Conservation (phyloP, 371 early-diverging fungal species). For the Mucor velutinosus region DNA sequence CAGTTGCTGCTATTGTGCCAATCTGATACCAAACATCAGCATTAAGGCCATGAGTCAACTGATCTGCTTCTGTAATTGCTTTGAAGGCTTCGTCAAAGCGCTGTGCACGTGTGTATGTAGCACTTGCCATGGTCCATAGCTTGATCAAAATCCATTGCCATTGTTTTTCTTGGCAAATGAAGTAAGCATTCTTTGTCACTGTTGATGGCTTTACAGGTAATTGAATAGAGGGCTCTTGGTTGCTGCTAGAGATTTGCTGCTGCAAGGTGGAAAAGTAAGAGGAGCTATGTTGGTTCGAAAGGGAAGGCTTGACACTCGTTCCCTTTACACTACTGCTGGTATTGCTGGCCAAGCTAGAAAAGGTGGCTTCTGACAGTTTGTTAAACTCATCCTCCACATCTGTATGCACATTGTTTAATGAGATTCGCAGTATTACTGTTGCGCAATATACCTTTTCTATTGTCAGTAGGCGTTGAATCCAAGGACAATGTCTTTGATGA, state of each 20-base stretch:
- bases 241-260: neutral
- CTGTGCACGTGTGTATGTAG: slow-evolving; percentile 2
- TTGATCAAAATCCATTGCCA: slow-evolving; percentile 14
- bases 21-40: slow-evolving; percentile 25
- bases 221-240: neutral
- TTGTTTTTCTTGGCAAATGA: neutral
- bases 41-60: neutral
- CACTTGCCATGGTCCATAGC: slow-evolving; percentile 23
- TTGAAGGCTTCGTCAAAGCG: slow-evolving; percentile 14
- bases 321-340: neutral
- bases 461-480: neutral
- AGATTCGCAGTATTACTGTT: neutral
- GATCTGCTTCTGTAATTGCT: slow-evolving; percentile 19
- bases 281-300: neutral
- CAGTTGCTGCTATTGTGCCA: neutral
- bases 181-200: neutral
- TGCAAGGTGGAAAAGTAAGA: neutral
- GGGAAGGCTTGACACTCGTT: neutral
- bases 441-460: neutral
- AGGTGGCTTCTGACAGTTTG: neutral
- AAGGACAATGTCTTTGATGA: neutral
- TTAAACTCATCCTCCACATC: neutral
- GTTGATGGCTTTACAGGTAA: neutral
- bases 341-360: neutral
- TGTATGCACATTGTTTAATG: neutral